Percentiles rank a stretch among this genome's conserved stretches.
Conservation (phyloP, 345 rosid species). For the Litchi chinensis region DNA sequence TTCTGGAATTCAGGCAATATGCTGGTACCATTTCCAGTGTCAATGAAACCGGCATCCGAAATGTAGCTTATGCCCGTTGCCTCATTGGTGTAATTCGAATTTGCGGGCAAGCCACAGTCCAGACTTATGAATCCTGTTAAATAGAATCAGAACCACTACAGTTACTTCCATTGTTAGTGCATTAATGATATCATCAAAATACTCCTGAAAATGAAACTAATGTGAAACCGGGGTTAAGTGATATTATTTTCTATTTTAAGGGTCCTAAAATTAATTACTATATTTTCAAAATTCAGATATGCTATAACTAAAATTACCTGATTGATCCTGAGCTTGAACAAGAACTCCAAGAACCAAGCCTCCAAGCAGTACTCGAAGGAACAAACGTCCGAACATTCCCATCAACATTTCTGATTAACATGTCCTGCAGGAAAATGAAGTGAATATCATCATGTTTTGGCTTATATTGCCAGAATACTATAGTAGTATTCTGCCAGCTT, state of each 20-base stretch:
- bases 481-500: not conserved
- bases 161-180: not conserved
- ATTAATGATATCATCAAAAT: too few relatives aligned
- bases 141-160: not conserved
- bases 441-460: not conserved
- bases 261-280: not conserved
- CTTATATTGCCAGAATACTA: not conserved
- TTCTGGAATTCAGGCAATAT: constrained; percentile 9
- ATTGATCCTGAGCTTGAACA: constrained; percentile 9
- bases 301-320: not conserved
- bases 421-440: not conserved
- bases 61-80: constrained; percentile 14
- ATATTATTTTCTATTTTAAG: too few relatives aligned
- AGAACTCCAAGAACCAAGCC: not conserved
- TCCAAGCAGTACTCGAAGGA: not conserved
- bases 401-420: not conserved
- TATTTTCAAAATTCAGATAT: too few relatives aligned
- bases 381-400: not conserved
- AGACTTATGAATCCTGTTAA: constrained; percentile 25
- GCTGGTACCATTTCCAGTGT: not conserved
- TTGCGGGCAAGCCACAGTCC: constrained; percentile 22
- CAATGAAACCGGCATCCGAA: constrained; percentile 17
- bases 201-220: too few relatives aligned
- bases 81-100: not conserved
- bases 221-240: too few relatives aligned